Evolutionary conservation across 2,329 filamentous ascomycete species (phyloP), one percentile per base, ranked within the genome.

Genomic region (Bipolaris zeicola): DNA sequence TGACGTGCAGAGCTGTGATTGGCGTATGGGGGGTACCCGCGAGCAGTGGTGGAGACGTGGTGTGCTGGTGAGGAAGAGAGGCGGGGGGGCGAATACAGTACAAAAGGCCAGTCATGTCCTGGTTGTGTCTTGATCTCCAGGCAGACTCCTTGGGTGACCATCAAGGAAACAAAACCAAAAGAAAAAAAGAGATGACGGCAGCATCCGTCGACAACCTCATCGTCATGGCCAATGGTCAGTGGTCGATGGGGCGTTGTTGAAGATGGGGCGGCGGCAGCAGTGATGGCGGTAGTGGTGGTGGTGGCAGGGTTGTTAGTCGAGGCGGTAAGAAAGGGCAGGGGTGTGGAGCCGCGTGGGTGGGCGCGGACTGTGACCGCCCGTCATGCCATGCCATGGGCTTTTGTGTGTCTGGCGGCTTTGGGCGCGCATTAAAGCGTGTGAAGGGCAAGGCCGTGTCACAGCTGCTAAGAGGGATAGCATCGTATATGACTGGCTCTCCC

Each of bases 1-100:
- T 63, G 59, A 65, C 62, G 62, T 65, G 62, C 62, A 36, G 44
- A 47, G 51, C 50, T 33, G 58, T 54, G 39, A 65, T 65, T 65
- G 60, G 62, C 20, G 42, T 24, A 41, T 2, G 39, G 24, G 8
- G 7, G 6, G 14, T 33, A 8, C 34, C 41, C 48, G 38, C 16
- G 34, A 16, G 41, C 31, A 14, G 34, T 24, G 33, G 50, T n/a
- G 54, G 44, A 28, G 37, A 57, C 28, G 18, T 34, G 39, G 24
- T 51, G 47, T 36, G 52, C 16, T 36, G 52, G 52, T 36, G 28
- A 26, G 45, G 34, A 16, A 14, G 14, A 37, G 28, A 31, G 28
- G 28, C 28, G 13, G 13, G 26, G 26, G 34, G 52, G 52, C 51
- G 45, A 42, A 44, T 54, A 54, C 51, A 54, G 51, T 54, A 54